Evolutionary conservation across 768 basidiomycete species (phyloP).

Genomic region (Mycena pura): DNA sequence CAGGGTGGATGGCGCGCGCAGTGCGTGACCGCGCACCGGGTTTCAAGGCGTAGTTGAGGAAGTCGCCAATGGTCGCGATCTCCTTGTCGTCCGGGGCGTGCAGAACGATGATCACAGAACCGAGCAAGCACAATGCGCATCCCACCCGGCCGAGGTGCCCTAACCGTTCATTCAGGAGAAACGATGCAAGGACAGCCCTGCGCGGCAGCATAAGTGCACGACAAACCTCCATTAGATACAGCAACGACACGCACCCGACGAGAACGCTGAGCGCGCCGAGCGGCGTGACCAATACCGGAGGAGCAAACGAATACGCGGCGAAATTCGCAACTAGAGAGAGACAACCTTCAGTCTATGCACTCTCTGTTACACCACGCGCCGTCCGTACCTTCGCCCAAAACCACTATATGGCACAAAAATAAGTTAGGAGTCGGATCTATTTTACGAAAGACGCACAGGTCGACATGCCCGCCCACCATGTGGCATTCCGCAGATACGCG

Average conservation of each 20-base stretch:
- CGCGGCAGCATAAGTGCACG: constrained; percentile 10
- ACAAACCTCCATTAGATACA: background rate
- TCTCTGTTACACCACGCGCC: background rate
- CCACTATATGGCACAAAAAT: constrained; percentile 58
- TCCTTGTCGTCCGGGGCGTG: constrained; percentile 97
- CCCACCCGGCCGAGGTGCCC: constrained; percentile 92
- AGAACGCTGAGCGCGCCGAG: constrained; percentile 96
- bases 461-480: constrained; percentile 97
- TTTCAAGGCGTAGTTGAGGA: constrained; percentile 90
- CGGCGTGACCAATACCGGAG: constrained; percentile 97
- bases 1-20: background rate
- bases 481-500: constrained; percentile 86
- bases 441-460: constrained; percentile 69
- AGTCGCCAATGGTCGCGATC: constrained; percentile 91
- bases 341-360: no score
- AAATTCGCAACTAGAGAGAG: constrained; percentile 86
- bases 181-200: constrained; percentile 93
- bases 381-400: constrained; percentile 84
- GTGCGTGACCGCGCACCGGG: constrained; percentile 63
- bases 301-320: constrained; percentile 97
- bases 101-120: constrained; percentile 92
- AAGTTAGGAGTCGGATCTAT: background rate
- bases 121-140: constrained; percentile 83
- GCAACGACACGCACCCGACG: constrained; percentile 75
- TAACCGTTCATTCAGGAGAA: constrained; percentile 91